These are phyloP conservation scores for Chlorophyllum brunneum DNA, from an alignment of 768 basidiomycete genomes.

Conservation along the genomic window DNA sequence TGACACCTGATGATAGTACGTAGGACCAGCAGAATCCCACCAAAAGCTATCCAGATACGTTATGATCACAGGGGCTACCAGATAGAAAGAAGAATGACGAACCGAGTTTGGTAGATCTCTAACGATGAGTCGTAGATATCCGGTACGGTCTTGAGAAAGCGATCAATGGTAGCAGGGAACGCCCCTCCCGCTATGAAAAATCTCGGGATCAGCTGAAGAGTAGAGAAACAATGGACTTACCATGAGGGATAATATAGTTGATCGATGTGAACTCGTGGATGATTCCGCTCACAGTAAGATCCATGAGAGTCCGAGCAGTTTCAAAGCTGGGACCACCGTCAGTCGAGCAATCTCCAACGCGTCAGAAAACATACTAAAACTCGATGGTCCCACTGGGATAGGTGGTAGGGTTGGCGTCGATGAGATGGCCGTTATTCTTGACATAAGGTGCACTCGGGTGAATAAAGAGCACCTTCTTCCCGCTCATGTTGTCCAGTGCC, in stretches of 20 bases:
- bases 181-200: constrained; percentile 26
- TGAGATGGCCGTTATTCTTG: constrained; percentile 20
- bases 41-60: no score
- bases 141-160: constrained; percentile 28
- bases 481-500: constrained; percentile 24
- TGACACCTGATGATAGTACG: constrained; percentile 30
- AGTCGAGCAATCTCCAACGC: no score
- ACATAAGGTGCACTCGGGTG: constrained; percentile 30
- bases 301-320: constrained; percentile 29
- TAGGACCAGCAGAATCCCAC: constrained; percentile 36
- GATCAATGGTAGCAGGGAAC: constrained; percentile 31
- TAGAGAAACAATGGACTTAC: constrained; percentile 15
- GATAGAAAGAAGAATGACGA: no score
- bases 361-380: constrained; percentile 25
- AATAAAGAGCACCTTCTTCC: constrained; percentile 27
- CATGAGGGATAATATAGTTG: constrained; percentile 31
- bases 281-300: constrained; percentile 24
- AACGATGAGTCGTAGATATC: constrained; percentile 30
- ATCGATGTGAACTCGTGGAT: constrained; percentile 32
- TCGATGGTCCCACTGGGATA: constrained; percentile 31
- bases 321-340: constrained; percentile 23
- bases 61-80: no score
- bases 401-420: constrained; percentile 30
- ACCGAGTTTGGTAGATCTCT: constrained; percentile 28
- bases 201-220: neutral